Evolutionary conservation across 139 green algal genomes (phyloP).

Genomic region (Astrephomene gubernaculifera): DNA sequence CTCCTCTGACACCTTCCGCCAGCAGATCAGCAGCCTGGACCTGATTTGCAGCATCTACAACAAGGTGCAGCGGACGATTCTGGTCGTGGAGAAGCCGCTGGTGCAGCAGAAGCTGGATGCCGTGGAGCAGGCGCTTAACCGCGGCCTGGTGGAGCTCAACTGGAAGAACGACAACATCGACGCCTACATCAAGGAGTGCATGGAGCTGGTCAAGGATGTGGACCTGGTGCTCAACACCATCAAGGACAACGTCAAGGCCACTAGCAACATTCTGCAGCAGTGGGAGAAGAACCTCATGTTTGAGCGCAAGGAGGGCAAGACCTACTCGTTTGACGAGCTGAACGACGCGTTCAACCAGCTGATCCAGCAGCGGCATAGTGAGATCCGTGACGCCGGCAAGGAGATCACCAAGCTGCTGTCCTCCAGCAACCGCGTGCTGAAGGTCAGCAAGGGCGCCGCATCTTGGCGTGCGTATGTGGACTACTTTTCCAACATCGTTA

Average conservation of each 20-base stretch:
- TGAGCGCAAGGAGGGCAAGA: conserved; percentile 87
- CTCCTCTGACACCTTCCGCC: conserved; percentile 76
- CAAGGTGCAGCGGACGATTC: conserved; percentile 79
- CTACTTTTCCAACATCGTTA: conserved; percentile 87
- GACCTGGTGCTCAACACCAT: conserved; percentile 79
- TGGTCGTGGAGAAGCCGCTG: conserved; percentile 87
- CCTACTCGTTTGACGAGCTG: conserved; percentile 86
- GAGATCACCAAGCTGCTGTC: conserved; percentile 89
- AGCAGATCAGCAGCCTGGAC: conserved; percentile 86
- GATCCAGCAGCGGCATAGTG: conserved; percentile 65
- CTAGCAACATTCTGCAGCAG: conserved; percentile 60
- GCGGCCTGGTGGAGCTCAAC: conserved; percentile 73
- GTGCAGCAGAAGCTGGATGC: conserved; percentile 81
- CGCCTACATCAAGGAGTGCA: conserved; percentile 83
- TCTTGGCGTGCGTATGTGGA: conserved; percentile 87
- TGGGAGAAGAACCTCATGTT: conserved; percentile 87
- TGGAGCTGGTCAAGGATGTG: conserved; percentile 80
- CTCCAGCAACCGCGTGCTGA: conserved; percentile 78
- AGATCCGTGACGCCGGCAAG: conserved; percentile 80
- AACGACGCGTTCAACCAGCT: conserved; percentile 64
- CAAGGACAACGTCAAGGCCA: conserved; percentile 84
- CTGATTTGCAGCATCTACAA: conserved; percentile 88
- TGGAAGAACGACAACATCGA: conserved; percentile 88
- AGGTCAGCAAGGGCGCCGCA: conserved; percentile 78
- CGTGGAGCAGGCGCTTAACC: conserved; percentile 71